Evolutionary conservation across 306 rosid genomes (phyloP).

Genomic region (Acacia confusa): DNA sequence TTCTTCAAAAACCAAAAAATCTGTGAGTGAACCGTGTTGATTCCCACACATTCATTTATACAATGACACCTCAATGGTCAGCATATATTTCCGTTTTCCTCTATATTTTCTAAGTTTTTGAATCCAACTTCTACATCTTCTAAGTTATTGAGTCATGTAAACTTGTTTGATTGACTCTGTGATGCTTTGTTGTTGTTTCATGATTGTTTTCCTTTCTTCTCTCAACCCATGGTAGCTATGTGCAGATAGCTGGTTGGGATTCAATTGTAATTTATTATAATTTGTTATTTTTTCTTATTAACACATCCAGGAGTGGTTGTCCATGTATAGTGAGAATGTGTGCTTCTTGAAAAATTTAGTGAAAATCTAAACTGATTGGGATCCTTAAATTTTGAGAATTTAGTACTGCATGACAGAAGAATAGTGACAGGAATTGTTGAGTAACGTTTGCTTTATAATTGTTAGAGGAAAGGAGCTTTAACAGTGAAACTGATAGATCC

Average conservation of each 20-base stretch:
- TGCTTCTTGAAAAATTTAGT: not conserved
- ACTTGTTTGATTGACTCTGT: not conserved
- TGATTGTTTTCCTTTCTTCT: not conserved
- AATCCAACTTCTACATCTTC: not conserved
- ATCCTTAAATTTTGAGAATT: not conserved
- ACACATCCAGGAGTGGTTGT: not conserved
- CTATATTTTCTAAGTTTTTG: not conserved
- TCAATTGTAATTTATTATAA: not conserved
- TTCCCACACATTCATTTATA: constrained; percentile 17
- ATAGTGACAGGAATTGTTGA: not conserved
- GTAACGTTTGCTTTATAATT: not conserved
- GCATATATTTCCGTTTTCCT: not conserved
- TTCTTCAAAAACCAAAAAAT: constrained; percentile 61
- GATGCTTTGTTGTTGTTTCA: not conserved
- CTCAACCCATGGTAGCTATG: not conserved
- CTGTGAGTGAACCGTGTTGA: constrained; percentile 48
- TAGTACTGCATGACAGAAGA: not conserved
- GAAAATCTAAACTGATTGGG: not conserved
- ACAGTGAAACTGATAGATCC: no score
- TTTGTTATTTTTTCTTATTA: not conserved
- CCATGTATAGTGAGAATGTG: not conserved
- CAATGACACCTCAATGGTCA: not conserved
- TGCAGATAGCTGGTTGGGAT: not conserved
- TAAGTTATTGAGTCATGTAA: not conserved
- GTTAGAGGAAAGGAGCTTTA: not conserved